These are phyloP conservation scores for Chaetomiaceae sp. DNA, from an alignment of 2,329 filamentous ascomycete species.

Conservation along the genomic window DNA sequence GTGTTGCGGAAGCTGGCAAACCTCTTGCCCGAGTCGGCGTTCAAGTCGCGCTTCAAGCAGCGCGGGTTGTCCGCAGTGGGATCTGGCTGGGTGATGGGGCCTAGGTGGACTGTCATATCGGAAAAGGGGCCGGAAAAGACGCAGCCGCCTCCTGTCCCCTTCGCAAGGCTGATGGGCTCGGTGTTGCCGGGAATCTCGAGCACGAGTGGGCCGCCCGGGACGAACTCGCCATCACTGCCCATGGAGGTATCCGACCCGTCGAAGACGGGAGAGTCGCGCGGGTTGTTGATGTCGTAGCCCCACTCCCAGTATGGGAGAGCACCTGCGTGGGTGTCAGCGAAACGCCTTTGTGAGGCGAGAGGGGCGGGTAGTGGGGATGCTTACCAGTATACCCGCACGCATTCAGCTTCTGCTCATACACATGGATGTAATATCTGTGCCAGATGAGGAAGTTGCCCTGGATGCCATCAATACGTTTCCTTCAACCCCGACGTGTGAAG, in stretches of 20 bases:
- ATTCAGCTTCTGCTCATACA: conserved; percentile 22
- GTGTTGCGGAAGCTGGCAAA: conserved; percentile 33
- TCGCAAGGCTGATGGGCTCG: conserved; percentile 4
- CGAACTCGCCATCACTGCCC: conserved; percentile 21
- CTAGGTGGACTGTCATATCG: conserved; percentile 38
- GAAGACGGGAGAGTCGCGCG: conserved; percentile 25
- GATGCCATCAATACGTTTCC: too few relatives aligned
- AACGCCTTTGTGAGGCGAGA: too few relatives aligned
- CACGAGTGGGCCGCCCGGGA: conserved; percentile 5
- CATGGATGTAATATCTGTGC: conserved; percentile 23
- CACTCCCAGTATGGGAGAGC: conserved; percentile 26
- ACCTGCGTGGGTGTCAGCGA: not conserved
- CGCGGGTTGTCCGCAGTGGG: conserved; percentile 38
- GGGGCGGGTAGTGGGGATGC: too few relatives aligned
- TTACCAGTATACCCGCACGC: conserved; percentile 24
- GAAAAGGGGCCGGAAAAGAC: conserved; percentile 25
- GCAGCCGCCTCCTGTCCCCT: conserved; percentile 26
- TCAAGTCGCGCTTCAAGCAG: conserved; percentile 41
- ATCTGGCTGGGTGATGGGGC: conserved; percentile 31
- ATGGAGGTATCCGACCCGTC: conserved; percentile 26
- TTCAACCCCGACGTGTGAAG: too few relatives aligned
- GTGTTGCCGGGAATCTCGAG: conserved; percentile 6
- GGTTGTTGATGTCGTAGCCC: conserved; percentile 22
- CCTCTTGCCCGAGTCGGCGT: conserved; percentile 30
- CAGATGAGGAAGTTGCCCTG: conserved; percentile 26